Conservation (phyloP, 192 early-diverging fungal species). For the Coemansia sp. region DNA sequence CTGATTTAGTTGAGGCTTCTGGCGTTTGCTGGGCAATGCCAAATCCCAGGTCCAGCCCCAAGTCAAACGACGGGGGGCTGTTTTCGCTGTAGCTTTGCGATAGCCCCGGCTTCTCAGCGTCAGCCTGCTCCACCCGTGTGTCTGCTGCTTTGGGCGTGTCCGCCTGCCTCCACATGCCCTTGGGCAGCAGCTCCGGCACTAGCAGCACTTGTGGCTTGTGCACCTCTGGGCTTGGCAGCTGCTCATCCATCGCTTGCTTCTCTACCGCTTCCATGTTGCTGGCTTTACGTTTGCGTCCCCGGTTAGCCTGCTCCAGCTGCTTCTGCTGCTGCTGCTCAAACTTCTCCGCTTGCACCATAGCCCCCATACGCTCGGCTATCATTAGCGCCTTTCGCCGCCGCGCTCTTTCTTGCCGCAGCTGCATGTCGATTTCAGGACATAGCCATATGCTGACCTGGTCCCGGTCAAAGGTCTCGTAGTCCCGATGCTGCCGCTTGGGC, state of each 20-base stretch:
- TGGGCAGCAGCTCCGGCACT: slow-evolving; percentile 41
- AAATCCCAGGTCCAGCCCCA: slow-evolving; percentile 42
- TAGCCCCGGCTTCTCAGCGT: background rate
- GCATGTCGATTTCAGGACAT: slow-evolving; percentile 29
- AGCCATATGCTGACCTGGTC: slow-evolving; percentile 22
- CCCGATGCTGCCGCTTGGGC: background rate
- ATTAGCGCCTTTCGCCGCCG: slow-evolving; percentile 21
- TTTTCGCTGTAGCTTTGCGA: slow-evolving; percentile 2
- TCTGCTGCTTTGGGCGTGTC: background rate
- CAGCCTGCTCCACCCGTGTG: background rate
- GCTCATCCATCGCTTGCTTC: background rate
- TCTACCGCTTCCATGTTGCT: background rate
- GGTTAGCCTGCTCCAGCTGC: background rate
- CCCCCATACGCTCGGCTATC: slow-evolving; percentile 22
- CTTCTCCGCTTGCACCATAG: slow-evolving; percentile 21
- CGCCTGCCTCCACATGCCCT: slow-evolving; percentile 21
- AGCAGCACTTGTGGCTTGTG: slow-evolving; percentile 38
- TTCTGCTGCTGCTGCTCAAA: background rate
- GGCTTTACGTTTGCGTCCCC: slow-evolving; percentile 10
- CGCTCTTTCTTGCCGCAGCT: slow-evolving; percentile 3
- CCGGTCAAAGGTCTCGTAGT: background rate
- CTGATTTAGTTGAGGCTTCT: slow-evolving; percentile 2
- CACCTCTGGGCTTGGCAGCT: slow-evolving; percentile 18
- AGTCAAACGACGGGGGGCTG: slow-evolving; percentile 9
- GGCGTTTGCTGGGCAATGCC: slow-evolving; percentile 15